Conservation (phyloP, 495 filamentous ascomycete genomes). For the Evernia prunastri region DNA sequence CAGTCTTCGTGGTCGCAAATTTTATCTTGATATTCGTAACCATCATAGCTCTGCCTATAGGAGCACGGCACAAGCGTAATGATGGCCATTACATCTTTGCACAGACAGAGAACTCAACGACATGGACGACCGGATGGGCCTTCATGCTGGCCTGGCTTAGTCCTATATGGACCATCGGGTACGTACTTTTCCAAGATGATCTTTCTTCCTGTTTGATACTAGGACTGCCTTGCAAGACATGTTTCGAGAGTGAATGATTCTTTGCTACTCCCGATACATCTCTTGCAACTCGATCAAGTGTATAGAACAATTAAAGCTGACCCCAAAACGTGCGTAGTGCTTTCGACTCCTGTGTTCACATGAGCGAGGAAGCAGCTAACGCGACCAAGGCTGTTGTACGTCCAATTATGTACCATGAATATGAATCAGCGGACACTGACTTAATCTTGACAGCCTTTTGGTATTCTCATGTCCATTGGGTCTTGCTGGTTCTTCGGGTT, state of each 20-base stretch:
- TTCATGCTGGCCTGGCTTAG: slow-evolving; percentile 61
- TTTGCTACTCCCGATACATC: no score
- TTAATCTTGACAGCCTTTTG: slow-evolving; percentile 36
- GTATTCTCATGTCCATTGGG: slow-evolving; percentile 52
- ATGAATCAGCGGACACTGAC: neutral
- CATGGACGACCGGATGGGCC: slow-evolving; percentile 55
- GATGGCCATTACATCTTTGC: slow-evolving; percentile 44
- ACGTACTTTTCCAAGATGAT: no score
- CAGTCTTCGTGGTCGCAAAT: slow-evolving; percentile 56
- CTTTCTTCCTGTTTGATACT: no score
- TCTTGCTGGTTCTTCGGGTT: slow-evolving; percentile 48
- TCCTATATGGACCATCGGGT: slow-evolving; percentile 64
- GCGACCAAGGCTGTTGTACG: slow-evolving; percentile 49
- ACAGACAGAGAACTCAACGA: slow-evolving; percentile 47
- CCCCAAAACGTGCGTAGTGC: no score
- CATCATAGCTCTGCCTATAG: slow-evolving; percentile 59
- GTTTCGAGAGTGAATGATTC: no score
- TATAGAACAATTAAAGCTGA: no score
- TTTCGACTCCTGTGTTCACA: slow-evolving; percentile 44
- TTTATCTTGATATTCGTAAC: slow-evolving; percentile 57
- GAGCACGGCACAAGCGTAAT: slow-evolving; percentile 37
- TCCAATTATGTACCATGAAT: neutral
- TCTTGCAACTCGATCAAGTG: no score
- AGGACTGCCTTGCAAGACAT: no score
- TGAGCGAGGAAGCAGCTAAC: slow-evolving; percentile 54